Base-by-base conservation (phyloP, 1,139 yeast species). In the Yamadazyma jaroonii region DNA sequence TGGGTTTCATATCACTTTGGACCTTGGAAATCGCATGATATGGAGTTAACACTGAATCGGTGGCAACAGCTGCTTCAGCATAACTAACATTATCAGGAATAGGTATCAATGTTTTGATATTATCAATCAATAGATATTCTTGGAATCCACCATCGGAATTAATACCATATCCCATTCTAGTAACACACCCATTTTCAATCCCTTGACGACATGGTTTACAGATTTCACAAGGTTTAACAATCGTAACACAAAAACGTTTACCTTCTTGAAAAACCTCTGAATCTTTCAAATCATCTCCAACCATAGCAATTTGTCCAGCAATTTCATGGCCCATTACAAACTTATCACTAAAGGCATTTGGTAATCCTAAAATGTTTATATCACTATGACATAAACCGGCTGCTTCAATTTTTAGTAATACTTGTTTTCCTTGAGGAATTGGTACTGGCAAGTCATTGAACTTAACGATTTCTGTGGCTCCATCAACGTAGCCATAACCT, bases 281-380 rank as follows among this genome's bases (percentile, higher is more conserved):
- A 25, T 48, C 49, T 5, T 55, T 60, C 28, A 65, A 47, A 1
- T 49, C 59, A 1, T 50, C 42, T 4, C 82, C 81, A 3, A 64
- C 64, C 15, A 59, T 57, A 21, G 61, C 67, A 22, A 77, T 56
- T 38, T 57, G 59, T 1, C 82, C 83, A 9, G 80, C 77, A 28
- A 77, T 69, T 52, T 77, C 82, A 53, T 77, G 82, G 17, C 83
- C 83, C 72, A 77, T 69, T 15, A 74, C 64, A 47, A 69, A 73
- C 32, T 58, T 56, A 13, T 55, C 47, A 37, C 65, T 53, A 30
- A 39, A 29, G 7, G 17, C 17, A 20, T 34, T 37, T 11, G 47
- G 47, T n/a, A 36, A 26, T 4, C 25, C 36, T 21, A 74, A 52
- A 15, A 73, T 57, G 47, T 74, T 78, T 14, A 73, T 60, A 48